These are phyloP conservation scores for Arthrobotrys conoides DNA, from an alignment of 2,329 filamentous ascomycete genomes.

Conservation along the genomic window DNA sequence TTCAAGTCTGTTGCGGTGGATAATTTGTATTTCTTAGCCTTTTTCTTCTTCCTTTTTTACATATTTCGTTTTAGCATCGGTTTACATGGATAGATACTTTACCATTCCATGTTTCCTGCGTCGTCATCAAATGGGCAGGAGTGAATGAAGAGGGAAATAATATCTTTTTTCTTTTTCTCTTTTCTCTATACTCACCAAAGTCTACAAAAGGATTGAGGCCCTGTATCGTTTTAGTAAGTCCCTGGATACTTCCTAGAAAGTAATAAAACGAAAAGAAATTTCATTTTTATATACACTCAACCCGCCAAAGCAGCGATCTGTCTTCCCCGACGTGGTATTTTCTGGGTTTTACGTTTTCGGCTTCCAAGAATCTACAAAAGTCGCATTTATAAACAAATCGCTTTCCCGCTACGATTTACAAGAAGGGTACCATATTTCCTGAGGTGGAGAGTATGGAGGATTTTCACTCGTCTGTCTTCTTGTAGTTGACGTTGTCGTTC, in stretches of 20 bases:
- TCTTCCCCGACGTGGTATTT: not conserved
- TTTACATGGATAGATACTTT: slow-evolving; percentile 2
- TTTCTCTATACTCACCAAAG: not conserved
- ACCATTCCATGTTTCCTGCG: not conserved
- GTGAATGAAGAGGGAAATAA: not conserved
- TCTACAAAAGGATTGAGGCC: not conserved
- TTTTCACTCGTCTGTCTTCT: slow-evolving; percentile 84
- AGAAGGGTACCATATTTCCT: not conserved
- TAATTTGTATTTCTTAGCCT: not conserved
- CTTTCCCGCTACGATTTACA: slow-evolving; percentile 37
- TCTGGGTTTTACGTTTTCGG: slow-evolving; percentile 6
- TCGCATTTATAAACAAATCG: slow-evolving; percentile 35
- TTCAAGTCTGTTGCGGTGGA: not conserved
- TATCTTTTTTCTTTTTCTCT: not conserved
- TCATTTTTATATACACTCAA: slow-evolving; percentile 52
- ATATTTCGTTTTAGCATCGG: slow-evolving; percentile 18
- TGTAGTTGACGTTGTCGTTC: slow-evolving; percentile 96
- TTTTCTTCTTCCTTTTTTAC: not conserved
- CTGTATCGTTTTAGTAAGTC: not conserved
- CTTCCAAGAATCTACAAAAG: slow-evolving; percentile 35
- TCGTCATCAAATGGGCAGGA: not conserved
- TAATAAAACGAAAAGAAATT: not conserved
- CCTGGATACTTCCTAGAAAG: not conserved
- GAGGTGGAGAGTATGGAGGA: not conserved
- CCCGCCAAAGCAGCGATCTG: slow-evolving; percentile 22